Conservation (phyloP, 1,284 basidiomycete genomes). For the Malassezia furfur region DNA sequence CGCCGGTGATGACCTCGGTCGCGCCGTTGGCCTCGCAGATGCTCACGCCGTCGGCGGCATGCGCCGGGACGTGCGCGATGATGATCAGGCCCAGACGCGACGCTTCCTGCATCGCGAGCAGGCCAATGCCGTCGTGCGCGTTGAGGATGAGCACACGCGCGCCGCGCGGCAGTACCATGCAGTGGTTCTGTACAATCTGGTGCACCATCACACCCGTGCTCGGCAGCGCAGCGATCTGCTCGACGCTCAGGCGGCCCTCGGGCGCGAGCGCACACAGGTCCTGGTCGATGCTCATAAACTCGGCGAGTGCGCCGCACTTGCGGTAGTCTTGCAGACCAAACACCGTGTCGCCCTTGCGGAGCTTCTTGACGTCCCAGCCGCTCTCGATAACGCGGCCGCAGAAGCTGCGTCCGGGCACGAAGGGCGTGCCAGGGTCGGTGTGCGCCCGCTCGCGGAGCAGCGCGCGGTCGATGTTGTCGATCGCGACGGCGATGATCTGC, state of each 20-base stretch:
- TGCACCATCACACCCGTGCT: slow-evolving; percentile 48
- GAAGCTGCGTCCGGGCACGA: slow-evolving; percentile 50
- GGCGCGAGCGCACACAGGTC: slow-evolving; percentile 49
- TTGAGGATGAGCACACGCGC: slow-evolving; percentile 49
- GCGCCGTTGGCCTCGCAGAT: slow-evolving; percentile 49
- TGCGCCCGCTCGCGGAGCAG: slow-evolving; percentile 44
- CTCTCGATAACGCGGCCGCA: slow-evolving; percentile 49
- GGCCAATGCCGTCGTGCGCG: slow-evolving; percentile 50
- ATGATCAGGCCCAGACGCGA: slow-evolving; percentile 48
- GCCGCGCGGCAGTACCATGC: slow-evolving; percentile 44
- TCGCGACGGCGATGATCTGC: slow-evolving; percentile 48
- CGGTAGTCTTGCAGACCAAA: slow-evolving; percentile 49
- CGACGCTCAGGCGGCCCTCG: slow-evolving; percentile 43
- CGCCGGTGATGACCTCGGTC: slow-evolving; percentile 49
- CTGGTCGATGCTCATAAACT: slow-evolving; percentile 48
- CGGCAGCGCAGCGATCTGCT: slow-evolving; percentile 50
- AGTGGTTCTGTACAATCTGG: slow-evolving; percentile 49
- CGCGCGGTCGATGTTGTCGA: slow-evolving; percentile 48
- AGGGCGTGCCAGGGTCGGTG: slow-evolving; percentile 44
- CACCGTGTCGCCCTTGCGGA: slow-evolving; percentile 49
- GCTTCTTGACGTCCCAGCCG: slow-evolving; percentile 47
- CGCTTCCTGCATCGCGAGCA: slow-evolving; percentile 49
- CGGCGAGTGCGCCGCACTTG: slow-evolving; percentile 49
- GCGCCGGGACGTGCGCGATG: slow-evolving; percentile 49
- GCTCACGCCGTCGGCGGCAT: slow-evolving; percentile 42